A percentile compares a stretch with the other conserved stretches of the same genome.
Evolutionary conservation across 768 basidiomycete species (phyloP).

Genomic region (Porpolomopsis calyptriformis): DNA sequence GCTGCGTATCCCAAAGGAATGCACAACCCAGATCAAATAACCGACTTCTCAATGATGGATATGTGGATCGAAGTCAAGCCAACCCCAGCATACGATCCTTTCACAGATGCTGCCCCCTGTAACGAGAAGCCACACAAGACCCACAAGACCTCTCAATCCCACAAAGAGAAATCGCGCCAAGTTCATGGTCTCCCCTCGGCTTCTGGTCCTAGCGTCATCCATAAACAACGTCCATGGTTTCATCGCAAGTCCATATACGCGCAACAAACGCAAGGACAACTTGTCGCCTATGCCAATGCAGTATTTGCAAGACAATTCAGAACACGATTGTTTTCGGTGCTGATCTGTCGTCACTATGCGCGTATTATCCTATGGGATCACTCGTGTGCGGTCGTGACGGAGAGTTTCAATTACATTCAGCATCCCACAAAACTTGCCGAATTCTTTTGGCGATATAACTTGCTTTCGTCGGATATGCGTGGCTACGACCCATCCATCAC

Average conservation of each 20-base stretch:
- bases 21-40: neutral
- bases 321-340: constrained; percentile 18
- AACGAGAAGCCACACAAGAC: constrained; percentile 4
- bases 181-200: no score
- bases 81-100: constrained; percentile 7
- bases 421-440: constrained; percentile 15
- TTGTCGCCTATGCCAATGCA: constrained; percentile 14
- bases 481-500: constrained; percentile 21
- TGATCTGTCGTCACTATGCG: constrained; percentile 15
- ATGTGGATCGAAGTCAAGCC: constrained; percentile 12
- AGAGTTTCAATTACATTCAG: constrained; percentile 16
- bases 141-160: neutral
- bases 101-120: constrained; percentile 1
- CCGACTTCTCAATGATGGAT: constrained; percentile 1
- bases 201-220: no score
- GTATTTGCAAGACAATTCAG: constrained; percentile 20
- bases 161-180: no score
- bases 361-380: constrained; percentile 26
- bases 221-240: no score
- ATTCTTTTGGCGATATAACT: constrained; percentile 25
- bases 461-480: constrained; percentile 11
- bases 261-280: constrained; percentile 15
- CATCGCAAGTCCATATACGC: neutral
- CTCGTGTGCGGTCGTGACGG: constrained; percentile 21
- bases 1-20: neutral